Base-by-base conservation (phyloP, 2,329 filamentous ascomycete genomes). In the Pseudophaeomoniella oleicola region DNA sequence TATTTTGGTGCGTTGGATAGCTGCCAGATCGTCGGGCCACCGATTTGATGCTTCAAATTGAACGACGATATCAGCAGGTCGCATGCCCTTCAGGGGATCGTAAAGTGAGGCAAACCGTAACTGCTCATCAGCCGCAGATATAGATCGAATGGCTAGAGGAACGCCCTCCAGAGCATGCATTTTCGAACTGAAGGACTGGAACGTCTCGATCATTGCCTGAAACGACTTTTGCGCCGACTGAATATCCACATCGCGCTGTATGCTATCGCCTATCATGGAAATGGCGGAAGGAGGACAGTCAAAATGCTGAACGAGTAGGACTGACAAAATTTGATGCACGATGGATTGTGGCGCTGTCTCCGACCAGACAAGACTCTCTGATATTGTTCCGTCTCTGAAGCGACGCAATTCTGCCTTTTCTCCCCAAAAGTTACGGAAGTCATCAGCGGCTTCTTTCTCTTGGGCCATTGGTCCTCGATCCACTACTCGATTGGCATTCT, bases 321-420 rank as follows among this genome's bases (percentile, higher is more conserved):
- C 82, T 3, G 69, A 64, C 33, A 86, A 62, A 40, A 96, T 90
- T 46, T 94, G 85, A 50, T 85, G 72, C 36, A 85, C 73, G 14
- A 94, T 74, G 4, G 78, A 72, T 19, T 61, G 56, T 2, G 68
- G 63, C 2, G 75, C 63, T 2, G 71, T 64, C 37, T 72, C 71
- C 2, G 67, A 67, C 90, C 90, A 98, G 14, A 93, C 78, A 18
- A 96, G 65, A 50, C 83, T 94, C 57, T 98, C 92, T 5, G 86
- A 69, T 45, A 98, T 94, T 48, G 80, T 88, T 15, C 90, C 90
- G 50, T 96, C 86, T 49, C 87, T 92, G 66, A 98, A 98, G 14
- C 90, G 81, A 44, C 90, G 75, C 32, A 98, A 67, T 56, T 98
- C 90, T 1, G 90, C 75, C 54, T 90, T 93, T 6, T 88, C 80